Evolutionary conservation across 1,284 basidiomycete species (phyloP), one percentile per base, ranked within the genome.

Genomic region (Heterobasidion annosum): DNA sequence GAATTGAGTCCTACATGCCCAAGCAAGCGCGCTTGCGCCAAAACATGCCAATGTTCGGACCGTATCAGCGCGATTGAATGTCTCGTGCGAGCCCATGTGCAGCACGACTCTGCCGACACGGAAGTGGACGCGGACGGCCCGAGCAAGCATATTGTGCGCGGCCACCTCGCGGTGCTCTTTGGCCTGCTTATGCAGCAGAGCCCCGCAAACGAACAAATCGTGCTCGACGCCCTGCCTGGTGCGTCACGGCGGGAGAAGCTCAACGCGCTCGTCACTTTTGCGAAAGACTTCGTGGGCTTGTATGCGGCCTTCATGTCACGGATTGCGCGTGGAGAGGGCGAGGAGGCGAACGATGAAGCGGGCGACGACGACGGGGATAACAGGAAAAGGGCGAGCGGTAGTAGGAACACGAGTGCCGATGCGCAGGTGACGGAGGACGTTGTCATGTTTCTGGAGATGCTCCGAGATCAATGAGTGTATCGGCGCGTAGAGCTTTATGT

Each of bases 91-190:
- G 64, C 81, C 6, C 81, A 81, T 62, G 54, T 62, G 7, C 66
- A 69, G n/a, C 60, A 12, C 48, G 45, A 47, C 2, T 9, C 45
- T 9, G 10, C 18, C 10, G 45, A 66, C 37, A 13, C 18, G 18
- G 60, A 58, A 18, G 34, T 40, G 25, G 59, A 57, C 56, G 68
- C 69, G 42, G 64, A 66, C 52, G 68, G 68, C 42, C 62, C 72
- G 0, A 70, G 69, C 44, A 59, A 62, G 18, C 59, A 62, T 54
- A 83, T 85, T 61, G 72, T 86, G 16, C 77, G 77, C 18, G 83
- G 83, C 0, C 87, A 89, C 62, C 76, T 87, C 13, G 79, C 87
- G 0, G 77, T 90, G 3, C 73, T 90, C 6, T 75, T 90, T 50
- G 87, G 85, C 2, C 68, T 90, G n/a, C 73, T 89, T 50, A 80